phyloP scores from a whole-genome alignment of 2,329 filamentous ascomycete genomes.

The Fusarium lateritium region DNA sequence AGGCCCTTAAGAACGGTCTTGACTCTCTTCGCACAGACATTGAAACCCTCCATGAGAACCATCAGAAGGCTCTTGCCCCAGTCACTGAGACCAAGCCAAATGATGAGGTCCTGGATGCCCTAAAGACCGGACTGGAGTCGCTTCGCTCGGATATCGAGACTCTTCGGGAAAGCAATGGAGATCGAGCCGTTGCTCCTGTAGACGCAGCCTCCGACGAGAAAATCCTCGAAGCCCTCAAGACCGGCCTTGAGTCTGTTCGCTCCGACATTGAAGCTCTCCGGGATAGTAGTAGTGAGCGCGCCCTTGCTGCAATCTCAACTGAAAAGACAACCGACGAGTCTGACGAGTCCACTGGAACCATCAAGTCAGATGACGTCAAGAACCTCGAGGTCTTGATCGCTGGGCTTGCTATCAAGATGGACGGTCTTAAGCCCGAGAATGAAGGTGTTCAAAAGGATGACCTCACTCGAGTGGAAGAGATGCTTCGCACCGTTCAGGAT shows the following conservation, averaged over 20 bases:
- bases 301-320: constrained; percentile 60
- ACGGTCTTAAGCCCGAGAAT: constrained; percentile 61
- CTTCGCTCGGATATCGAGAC: constrained; percentile 80
- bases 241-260: constrained; percentile 80
- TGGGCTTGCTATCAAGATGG: constrained; percentile 87
- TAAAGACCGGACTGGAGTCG: constrained; percentile 82
- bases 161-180: constrained; percentile 76
- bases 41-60: constrained; percentile 71
- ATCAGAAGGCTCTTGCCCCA: constrained; percentile 63
- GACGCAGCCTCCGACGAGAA: constrained; percentile 71
- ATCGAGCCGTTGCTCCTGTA: constrained; percentile 64
- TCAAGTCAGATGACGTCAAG: constrained; percentile 82
- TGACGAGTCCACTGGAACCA: constrained; percentile 61
- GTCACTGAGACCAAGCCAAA: constrained; percentile 82
- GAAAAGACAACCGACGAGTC: constrained; percentile 47
- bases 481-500: constrained; percentile 63
- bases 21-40: constrained; percentile 46
- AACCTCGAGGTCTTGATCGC: constrained; percentile 87
- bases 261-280: constrained; percentile 83
- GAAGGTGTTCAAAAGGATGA: constrained; percentile 66
- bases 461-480: constrained; percentile 68
- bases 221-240: constrained; percentile 86
- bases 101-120: constrained; percentile 86
- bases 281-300: constrained; percentile 62
- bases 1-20: constrained; percentile 43